Conservation (phyloP, 2,329 filamentous ascomycete species). For the Bimuria novae-zelandiae region DNA sequence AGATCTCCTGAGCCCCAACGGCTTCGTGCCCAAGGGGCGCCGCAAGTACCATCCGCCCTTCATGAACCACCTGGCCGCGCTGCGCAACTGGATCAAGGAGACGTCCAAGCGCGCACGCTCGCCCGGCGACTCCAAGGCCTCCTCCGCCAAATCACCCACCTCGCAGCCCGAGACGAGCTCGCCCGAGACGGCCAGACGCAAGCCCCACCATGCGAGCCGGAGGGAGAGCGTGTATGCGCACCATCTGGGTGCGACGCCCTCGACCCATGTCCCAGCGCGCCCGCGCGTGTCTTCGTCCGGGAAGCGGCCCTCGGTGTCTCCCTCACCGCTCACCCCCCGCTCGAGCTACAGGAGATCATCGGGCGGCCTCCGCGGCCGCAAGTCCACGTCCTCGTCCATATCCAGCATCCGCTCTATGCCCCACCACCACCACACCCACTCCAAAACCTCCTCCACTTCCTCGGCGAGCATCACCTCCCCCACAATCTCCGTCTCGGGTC, state of each 20-base stretch:
- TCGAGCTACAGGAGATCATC: conserved; percentile 84
- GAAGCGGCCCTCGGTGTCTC: conserved; percentile 77
- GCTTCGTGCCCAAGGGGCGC: conserved; percentile 59
- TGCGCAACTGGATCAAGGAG: conserved; percentile 76
- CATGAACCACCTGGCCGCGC: conserved; percentile 67
- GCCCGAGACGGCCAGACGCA: conserved; percentile 39
- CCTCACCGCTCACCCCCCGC: conserved; percentile 84
- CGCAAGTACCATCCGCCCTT: conserved; percentile 66
- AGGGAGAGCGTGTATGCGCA: conserved; percentile 42
- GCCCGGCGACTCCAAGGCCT: conserved; percentile 40
- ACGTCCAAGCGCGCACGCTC: conserved; percentile 49
- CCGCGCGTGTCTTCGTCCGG: conserved; percentile 49
- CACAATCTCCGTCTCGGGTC: conserved; percentile 54
- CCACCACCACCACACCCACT: conserved; percentile 80
- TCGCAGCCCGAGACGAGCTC: conserved; percentile 27
- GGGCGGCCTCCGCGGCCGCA: conserved; percentile 81
- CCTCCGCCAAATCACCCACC: conserved; percentile 41
- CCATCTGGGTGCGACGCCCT: conserved; percentile 42
- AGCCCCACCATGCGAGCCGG: conserved; percentile 42
- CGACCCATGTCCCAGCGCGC: conserved; percentile 46
- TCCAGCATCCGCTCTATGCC: conserved; percentile 86
- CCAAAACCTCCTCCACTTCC: conserved; percentile 91
- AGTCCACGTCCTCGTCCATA: conserved; percentile 94
- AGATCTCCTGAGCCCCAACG: conserved; percentile 62
- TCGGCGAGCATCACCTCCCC: conserved; percentile 66